Evolutionary conservation across 257 asterid species (phyloP).

Genomic region (Ajuga chamaepitys): DNA sequence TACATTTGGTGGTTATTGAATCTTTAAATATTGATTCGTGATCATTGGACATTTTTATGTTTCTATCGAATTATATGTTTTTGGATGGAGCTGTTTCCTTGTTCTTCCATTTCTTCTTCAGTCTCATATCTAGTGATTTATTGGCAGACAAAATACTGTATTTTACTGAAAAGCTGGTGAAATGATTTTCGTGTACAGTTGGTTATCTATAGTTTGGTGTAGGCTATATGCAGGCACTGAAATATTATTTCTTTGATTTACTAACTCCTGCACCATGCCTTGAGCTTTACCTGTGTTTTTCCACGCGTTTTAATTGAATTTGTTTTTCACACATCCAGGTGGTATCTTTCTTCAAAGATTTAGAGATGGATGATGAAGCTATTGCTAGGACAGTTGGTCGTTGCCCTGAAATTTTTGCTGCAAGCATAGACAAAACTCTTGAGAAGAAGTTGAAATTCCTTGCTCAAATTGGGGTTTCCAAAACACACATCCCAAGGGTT

Average conservation of each 20-base stretch:
- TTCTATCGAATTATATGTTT: neutral
- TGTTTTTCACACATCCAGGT: slow-evolving; percentile 38
- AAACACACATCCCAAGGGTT: slow-evolving; percentile 59
- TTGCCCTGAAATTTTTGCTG: slow-evolving; percentile 81
- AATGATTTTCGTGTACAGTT: neutral
- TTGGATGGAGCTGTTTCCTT: neutral
- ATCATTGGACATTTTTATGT: neutral
- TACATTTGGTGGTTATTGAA: neutral
- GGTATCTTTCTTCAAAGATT: slow-evolving; percentile 59
- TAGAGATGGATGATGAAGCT: slow-evolving; percentile 64
- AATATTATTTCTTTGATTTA: too few species aligned
- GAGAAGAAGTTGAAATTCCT: slow-evolving; percentile 72
- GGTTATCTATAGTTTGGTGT: too few species aligned
- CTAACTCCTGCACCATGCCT: neutral
- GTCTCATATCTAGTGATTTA: too few species aligned
- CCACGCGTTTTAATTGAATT: neutral
- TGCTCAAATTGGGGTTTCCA: slow-evolving; percentile 45
- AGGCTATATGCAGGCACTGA: too few species aligned
- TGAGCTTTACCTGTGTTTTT: neutral
- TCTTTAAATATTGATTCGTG: neutral
- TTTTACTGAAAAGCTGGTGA: neutral
- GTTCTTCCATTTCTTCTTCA: too few species aligned
- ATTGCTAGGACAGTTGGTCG: slow-evolving; percentile 60
- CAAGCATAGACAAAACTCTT: slow-evolving; percentile 60
- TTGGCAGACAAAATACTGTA: too few species aligned